Evolutionary conservation across 2,329 filamentous ascomycete genomes (phyloP), one percentile per base, ranked within the genome.

Genomic region (Fusarium duplospermum): DNA sequence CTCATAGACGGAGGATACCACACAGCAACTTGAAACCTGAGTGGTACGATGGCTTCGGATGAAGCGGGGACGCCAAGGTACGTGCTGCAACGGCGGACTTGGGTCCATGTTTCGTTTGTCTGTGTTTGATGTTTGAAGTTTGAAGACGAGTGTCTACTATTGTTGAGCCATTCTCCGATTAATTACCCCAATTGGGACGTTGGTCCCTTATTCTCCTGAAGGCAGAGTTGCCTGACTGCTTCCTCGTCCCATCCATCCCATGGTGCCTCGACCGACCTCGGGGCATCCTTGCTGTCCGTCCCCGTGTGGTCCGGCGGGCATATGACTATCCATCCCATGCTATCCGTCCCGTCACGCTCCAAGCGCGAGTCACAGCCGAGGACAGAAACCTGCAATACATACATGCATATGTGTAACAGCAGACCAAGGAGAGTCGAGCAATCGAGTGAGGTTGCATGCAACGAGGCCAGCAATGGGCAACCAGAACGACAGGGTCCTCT

Each of bases 41-140:
- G 70, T 76, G 72, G 74, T 74, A 77, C 57, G 74, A 77, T 76
- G 74, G 64, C 66, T n/a, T 75, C 68, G 40, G 74, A 76, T 62
- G 72, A 69, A 69, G 64, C 67, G 72, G 72, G 74, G 58, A 67
- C 74, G 66, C 64, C 67, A 64, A 66, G 75, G 67, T 76, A 57
- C 58, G 74, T 69, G 70, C 64, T 54, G 42, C 40, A 14, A 67
- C 52, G n/a, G 22, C 61, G 47, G 40, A 47, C 63, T 70, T 66
- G 29, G 40, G 29, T 54, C 45, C 56, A 56, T 70, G 62, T 73
- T 74, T 74, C 57, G 58, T 74, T 75, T 66, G 66, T 69, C 66
- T 71, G 31, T 62, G 58, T 31, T 62, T 70, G 20, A 61, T 50
- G 22, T 63, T 38, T 58, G 42, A 54, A 45, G n/a, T 50, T 62